Conservation (phyloP, 306 rosid genomes). For the Medicago lupulina region DNA sequence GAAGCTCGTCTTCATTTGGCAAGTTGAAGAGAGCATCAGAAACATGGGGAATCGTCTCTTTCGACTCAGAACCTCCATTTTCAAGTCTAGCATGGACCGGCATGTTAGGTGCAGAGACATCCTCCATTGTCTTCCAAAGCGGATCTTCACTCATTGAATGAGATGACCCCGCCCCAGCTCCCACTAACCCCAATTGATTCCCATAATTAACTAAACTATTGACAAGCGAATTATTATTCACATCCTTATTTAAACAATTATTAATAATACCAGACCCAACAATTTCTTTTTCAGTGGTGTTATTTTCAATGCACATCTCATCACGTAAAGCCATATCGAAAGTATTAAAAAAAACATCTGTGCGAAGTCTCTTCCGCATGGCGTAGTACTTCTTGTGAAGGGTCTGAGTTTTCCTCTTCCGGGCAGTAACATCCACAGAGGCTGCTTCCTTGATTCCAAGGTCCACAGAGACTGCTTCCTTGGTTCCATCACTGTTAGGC, state of each 20-base stretch:
- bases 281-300: background rate
- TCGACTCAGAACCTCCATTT: slow-evolving; percentile 27
- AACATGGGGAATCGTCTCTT: slow-evolving; percentile 32
- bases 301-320: slow-evolving; percentile 33
- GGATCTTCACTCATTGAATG: slow-evolving; percentile 52
- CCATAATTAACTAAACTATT: slow-evolving; percentile 48
- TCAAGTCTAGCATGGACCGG: slow-evolving; percentile 49
- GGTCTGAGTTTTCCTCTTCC: slow-evolving; percentile 53
- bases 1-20: slow-evolving; percentile 46
- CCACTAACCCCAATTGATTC: slow-evolving; percentile 49
- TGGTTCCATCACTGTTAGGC: slow-evolving; percentile 16
- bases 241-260: slow-evolving; percentile 32
- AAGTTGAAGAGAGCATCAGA: slow-evolving; percentile 53
- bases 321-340: slow-evolving; percentile 35
- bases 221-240: slow-evolving; percentile 14
- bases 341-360: slow-evolving; percentile 34
- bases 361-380: slow-evolving; percentile 54
- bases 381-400: slow-evolving; percentile 55
- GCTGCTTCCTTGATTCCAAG: background rate
- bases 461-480: background rate
- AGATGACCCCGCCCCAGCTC: slow-evolving; percentile 52
- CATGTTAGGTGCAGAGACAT: slow-evolving; percentile 58
- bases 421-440: background rate
- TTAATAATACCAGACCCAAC: slow-evolving; percentile 12
- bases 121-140: slow-evolving; percentile 68